These are phyloP conservation scores for Penicillium waksmanii DNA, from an alignment of 495 filamentous ascomycete species.

Conservation along the genomic window DNA sequence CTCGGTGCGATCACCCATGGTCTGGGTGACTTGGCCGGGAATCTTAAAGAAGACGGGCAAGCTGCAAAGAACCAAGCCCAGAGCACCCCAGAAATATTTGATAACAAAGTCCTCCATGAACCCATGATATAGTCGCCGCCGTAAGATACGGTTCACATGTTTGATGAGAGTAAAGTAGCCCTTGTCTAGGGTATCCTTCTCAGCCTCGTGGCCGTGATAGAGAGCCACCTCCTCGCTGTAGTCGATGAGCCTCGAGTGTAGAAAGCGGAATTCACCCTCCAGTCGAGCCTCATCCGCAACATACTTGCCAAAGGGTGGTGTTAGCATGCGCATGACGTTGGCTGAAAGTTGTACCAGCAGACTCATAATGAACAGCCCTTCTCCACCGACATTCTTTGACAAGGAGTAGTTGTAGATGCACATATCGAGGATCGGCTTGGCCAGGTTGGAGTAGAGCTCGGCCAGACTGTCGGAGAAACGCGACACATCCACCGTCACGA, in stretches of 20 bases:
- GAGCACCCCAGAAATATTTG: conserved; percentile 98
- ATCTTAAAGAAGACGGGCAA: conserved; percentile 95
- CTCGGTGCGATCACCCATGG: conserved; percentile 89
- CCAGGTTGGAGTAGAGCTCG: conserved; percentile 96
- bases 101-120: conserved; percentile 99
- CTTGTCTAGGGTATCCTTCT: conserved; percentile 97
- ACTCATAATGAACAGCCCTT: conserved; percentile 93
- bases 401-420: conserved; percentile 93
- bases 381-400: conserved; percentile 89
- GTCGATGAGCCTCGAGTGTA: conserved; percentile 92
- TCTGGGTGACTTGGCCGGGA: conserved; percentile 70
- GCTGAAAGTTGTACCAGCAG: conserved; percentile 91
- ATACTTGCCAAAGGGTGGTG: conserved; percentile 97
- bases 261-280: conserved; percentile 95
- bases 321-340: conserved; percentile 89
- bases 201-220: conserved; percentile 90
- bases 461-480: conserved; percentile 95
- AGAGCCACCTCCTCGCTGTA: conserved; percentile 93
- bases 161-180: conserved; percentile 99
- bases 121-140: conserved; percentile 88
- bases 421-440: conserved; percentile 94
- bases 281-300: conserved; percentile 94
- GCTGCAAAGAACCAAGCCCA: conserved; percentile 92
- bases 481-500: conserved; percentile 94
- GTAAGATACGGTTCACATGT: conserved; percentile 94